Evolutionary conservation across 2,329 filamentous ascomycete species (phyloP).

Genomic region (Trichoderma citrinoviride): DNA sequence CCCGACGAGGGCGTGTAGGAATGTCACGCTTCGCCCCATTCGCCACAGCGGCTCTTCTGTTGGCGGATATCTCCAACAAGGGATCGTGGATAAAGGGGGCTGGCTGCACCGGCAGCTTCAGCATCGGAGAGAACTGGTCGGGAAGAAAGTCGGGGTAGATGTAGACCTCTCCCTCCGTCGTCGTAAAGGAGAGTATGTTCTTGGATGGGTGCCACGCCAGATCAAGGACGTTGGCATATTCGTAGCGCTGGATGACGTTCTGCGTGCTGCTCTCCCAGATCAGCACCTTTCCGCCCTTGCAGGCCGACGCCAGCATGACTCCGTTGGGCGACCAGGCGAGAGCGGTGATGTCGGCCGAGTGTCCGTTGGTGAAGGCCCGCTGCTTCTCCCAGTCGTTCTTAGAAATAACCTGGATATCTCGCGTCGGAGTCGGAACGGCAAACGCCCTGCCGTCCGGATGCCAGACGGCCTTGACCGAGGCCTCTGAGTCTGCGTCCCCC

Average conservation of each 20-base stretch:
- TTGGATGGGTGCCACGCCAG: conserved; percentile 87
- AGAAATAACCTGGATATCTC: conserved; percentile 85
- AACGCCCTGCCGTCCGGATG: conserved; percentile 94
- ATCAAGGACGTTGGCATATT: conserved; percentile 80
- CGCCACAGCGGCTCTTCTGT: conserved; percentile 50
- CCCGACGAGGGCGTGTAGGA: conserved; percentile 53
- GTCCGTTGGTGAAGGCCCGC: conserved; percentile 72
- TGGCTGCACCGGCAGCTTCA: conserved; percentile 63
- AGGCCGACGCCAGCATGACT: conserved; percentile 72
- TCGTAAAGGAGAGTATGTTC: conserved; percentile 89
- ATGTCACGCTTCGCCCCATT: conserved; percentile 54
- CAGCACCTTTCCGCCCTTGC: conserved; percentile 65
- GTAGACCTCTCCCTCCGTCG: conserved; percentile 86
- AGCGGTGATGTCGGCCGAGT: conserved; percentile 81
- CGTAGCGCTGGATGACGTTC: conserved; percentile 71
- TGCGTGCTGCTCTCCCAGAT: conserved; percentile 92
- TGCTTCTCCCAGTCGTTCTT: conserved; percentile 87
- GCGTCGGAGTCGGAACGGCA: conserved; percentile 75
- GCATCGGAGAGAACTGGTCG: conserved; percentile 53
- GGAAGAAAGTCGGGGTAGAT: conserved; percentile 74
- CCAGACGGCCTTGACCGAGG: conserved; percentile 75
- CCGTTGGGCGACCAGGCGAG: conserved; percentile 94
- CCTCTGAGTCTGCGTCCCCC: conserved; percentile 70
- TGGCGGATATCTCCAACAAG: conserved; percentile 65
- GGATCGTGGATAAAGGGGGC: conserved; percentile 86